These are phyloP conservation scores for Collybia mongolica DNA, from an alignment of 768 basidiomycete species.

Conservation along the genomic window DNA sequence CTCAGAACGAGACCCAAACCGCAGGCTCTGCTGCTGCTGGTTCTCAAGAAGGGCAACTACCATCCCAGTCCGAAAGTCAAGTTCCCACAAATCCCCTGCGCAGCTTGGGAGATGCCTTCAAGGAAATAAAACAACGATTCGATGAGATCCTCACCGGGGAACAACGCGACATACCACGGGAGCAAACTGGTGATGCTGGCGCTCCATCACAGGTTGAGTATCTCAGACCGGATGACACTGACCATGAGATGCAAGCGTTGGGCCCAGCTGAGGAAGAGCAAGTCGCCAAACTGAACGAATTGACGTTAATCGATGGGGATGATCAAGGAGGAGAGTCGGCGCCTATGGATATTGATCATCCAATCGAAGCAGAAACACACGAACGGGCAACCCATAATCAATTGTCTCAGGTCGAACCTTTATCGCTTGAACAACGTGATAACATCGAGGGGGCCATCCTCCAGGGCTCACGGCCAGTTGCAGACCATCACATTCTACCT, in stretches of 20 bases:
- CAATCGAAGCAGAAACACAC: conserved; percentile 21
- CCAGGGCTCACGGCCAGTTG: conserved; percentile 24
- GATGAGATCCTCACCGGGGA: conserved; percentile 69
- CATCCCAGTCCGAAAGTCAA: conserved; percentile 37
- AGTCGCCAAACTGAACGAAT: conserved; percentile 75
- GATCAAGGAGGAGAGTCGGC: conserved; percentile 25
- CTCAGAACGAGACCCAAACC: conserved; percentile 12
- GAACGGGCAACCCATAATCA: conserved; percentile 20
- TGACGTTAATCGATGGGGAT: conserved; percentile 71
- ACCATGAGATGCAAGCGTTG: conserved; percentile 82
- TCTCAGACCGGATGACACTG: conserved; percentile 63
- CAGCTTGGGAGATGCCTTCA: conserved; percentile 79
- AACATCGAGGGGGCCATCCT: conserved; percentile 48
- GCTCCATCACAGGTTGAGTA: conserved; percentile 69
- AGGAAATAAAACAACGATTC: conserved; percentile 80
- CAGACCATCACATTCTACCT: conserved; percentile 16
- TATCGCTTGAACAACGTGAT: conserved; percentile 21
- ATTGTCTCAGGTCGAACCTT: conserved; percentile 19
- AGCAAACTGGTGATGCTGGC: conserved; percentile 35
- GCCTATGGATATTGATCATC: conserved; percentile 51
- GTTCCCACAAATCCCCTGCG: conserved; percentile 58
- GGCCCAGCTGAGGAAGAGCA: conserved; percentile 86
- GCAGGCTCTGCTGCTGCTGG: conserved; percentile 39
- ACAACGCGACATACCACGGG: conserved; percentile 27
- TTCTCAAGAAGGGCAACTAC: conserved; percentile 41